Percentiles rank a stretch among this genome's conserved stretches.
phyloP scores from a whole-genome alignment of 1,139 yeast genomes.

The Kluyveromyces sp. region DNA sequence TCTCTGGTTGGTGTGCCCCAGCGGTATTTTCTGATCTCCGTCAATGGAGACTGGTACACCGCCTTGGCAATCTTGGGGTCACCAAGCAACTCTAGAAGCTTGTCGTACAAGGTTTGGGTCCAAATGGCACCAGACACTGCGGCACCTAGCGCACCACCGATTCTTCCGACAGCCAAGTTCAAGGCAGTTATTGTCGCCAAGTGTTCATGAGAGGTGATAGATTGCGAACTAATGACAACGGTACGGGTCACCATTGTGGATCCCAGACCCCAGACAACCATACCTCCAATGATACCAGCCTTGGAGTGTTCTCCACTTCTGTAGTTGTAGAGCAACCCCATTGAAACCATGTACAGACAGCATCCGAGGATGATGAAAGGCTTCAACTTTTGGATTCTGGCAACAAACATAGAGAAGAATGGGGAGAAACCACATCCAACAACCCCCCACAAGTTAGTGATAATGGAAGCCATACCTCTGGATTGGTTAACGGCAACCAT shows the following conservation, averaged over 20 bases:
- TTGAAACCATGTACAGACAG: slow-evolving; percentile 46
- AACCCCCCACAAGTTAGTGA: slow-evolving; percentile 53
- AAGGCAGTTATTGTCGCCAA: slow-evolving; percentile 52
- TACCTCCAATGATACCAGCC: slow-evolving; percentile 55
- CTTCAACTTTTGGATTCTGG: slow-evolving; percentile 45
- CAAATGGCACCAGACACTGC: slow-evolving; percentile 53
- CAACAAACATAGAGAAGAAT: slow-evolving; percentile 48
- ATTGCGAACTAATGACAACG: slow-evolving; percentile 52
- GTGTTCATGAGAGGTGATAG: slow-evolving; percentile 52
- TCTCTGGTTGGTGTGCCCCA: slow-evolving; percentile 56
- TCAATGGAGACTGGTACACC: slow-evolving; percentile 48
- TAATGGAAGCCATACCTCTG: slow-evolving; percentile 54
- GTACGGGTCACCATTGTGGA: slow-evolving; percentile 64
- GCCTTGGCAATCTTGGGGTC: slow-evolving; percentile 33
- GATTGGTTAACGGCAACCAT: slow-evolving; percentile 53
- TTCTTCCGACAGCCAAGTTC: slow-evolving; percentile 45
- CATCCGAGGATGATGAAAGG: slow-evolving; percentile 52
- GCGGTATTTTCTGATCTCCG: slow-evolving; percentile 38
- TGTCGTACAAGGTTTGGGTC: slow-evolving; percentile 40
- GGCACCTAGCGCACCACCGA: slow-evolving; percentile 46
- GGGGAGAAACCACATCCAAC: slow-evolving; percentile 55
- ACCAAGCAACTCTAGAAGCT: slow-evolving; percentile 21
- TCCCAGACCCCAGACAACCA: slow-evolving; percentile 60
- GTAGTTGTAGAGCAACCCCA: slow-evolving; percentile 49
- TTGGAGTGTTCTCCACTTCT: slow-evolving; percentile 45